A percentile compares a stretch with the other conserved stretches of the same genome.
Evolutionary conservation across 2,329 filamentous ascomycete genomes (phyloP).

Genomic region (Tympanopsis confertula): DNA sequence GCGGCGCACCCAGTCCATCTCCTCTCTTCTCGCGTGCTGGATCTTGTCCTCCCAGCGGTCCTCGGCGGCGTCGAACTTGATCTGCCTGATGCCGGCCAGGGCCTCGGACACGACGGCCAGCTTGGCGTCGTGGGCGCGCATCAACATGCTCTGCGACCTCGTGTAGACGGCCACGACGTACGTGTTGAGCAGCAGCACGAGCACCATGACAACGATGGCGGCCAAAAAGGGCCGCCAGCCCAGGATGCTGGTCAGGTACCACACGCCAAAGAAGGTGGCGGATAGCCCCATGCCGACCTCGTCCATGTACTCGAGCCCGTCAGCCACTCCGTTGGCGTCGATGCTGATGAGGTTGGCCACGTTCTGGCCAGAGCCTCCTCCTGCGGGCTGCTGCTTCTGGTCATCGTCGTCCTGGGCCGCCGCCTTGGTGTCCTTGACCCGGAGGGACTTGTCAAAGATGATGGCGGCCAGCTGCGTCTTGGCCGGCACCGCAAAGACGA

Average conservation of each 20-base stretch:
- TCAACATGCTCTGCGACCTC: neutral
- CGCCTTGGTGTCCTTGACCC: neutral
- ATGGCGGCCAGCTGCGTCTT: neutral
- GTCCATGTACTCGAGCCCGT: neutral
- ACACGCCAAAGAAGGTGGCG: neutral
- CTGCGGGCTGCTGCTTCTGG: neutral
- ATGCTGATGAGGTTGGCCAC: neutral
- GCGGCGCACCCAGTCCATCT: neutral
- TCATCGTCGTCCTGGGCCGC: neutral
- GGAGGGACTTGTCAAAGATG: neutral
- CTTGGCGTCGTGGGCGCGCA: neutral
- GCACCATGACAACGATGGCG: neutral
- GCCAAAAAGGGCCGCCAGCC: neutral
- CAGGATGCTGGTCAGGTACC: neutral
- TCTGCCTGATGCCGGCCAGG: neutral
- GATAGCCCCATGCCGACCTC: neutral
- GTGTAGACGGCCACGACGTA: neutral
- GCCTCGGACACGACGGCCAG: neutral
- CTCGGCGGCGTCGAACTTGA: neutral
- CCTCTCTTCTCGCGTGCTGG: neutral
- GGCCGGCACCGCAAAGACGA: neutral
- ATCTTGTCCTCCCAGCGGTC: neutral
- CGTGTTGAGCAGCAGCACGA: neutral
- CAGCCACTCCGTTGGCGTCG: neutral
- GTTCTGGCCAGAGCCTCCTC: neutral